Conservation (phyloP, 129 eudicot genomes). For the Helichrysum umbraculigerum region DNA sequence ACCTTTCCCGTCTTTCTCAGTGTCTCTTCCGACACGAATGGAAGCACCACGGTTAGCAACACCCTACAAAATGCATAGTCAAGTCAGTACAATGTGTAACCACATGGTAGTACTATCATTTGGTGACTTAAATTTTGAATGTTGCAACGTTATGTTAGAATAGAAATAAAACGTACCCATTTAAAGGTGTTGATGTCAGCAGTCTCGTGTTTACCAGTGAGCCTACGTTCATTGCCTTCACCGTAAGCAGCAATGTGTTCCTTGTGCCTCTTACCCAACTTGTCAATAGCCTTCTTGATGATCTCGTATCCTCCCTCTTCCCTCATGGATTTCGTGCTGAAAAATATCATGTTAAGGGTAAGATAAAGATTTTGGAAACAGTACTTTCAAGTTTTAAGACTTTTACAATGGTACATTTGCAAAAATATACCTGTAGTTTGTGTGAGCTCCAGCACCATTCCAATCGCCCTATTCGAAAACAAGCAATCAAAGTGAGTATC, state of each 20-base stretch:
- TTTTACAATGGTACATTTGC: neutral
- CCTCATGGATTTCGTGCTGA: constrained; percentile 90
- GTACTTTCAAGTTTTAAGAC: neutral
- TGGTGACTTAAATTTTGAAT: neutral
- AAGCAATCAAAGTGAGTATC: neutral
- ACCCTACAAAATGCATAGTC: constrained; percentile 39
- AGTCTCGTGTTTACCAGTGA: constrained; percentile 88
- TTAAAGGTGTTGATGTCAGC: constrained; percentile 75
- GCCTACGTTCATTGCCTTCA: constrained; percentile 97
- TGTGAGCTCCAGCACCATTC: constrained; percentile 97
- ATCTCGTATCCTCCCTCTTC: constrained; percentile 81
- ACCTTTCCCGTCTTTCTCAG: constrained; percentile 79
- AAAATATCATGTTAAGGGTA: constrained; percentile 9
- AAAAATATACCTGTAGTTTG: constrained; percentile 76
- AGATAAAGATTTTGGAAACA: constrained; percentile 12
- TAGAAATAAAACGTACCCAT: constrained; percentile 56
- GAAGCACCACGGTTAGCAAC: constrained; percentile 99
- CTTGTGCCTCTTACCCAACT: constrained; percentile 73
- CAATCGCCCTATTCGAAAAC: constrained; percentile 76
- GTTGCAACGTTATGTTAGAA: neutral
- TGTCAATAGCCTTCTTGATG: constrained; percentile 86
- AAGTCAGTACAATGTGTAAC: neutral
- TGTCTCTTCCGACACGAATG: constrained; percentile 79
- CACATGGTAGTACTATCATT: no score
- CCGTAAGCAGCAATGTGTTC: constrained; percentile 97